These are phyloP conservation scores for Trichophyton schoenleinii DNA, from an alignment of 2,329 filamentous ascomycete species.

Conservation along the genomic window DNA sequence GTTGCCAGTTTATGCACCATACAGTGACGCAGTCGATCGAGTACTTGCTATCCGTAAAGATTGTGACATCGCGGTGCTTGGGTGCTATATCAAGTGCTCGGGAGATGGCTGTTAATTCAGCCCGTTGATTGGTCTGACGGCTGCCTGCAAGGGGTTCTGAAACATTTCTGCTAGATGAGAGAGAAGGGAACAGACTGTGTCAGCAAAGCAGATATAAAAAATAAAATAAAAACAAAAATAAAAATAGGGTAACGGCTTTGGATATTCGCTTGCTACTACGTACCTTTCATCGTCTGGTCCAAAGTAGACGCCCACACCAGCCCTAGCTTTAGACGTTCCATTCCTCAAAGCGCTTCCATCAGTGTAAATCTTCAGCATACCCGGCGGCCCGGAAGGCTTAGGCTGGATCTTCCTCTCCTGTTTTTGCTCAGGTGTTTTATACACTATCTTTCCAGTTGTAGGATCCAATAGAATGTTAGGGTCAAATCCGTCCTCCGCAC, in stretches of 20 bases:
- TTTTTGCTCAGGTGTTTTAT: slow-evolving; percentile 42
- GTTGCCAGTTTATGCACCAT: slow-evolving; percentile 70
- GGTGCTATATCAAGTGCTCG: slow-evolving; percentile 69
- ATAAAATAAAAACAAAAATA: not conserved
- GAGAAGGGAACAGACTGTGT: slow-evolving; percentile 14
- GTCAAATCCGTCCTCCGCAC: slow-evolving; percentile 51
- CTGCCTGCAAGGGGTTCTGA: slow-evolving; percentile 63
- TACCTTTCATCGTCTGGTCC: slow-evolving; percentile 46
- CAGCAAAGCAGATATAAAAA: slow-evolving; percentile 13
- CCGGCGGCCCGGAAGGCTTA: slow-evolving; percentile 32
- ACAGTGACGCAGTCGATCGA: slow-evolving; percentile 76
- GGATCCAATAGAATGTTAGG: slow-evolving; percentile 44
- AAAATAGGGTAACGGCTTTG: slow-evolving; percentile 5
- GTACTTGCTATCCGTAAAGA: slow-evolving; percentile 83
- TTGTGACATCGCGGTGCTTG: slow-evolving; percentile 54
- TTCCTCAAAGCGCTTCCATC: slow-evolving; percentile 52
- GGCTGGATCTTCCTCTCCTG: slow-evolving; percentile 34
- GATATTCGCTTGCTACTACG: slow-evolving; percentile 15
- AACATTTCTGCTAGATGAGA: slow-evolving; percentile 44
- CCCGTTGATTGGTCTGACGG: slow-evolving; percentile 84
- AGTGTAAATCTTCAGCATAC: slow-evolving; percentile 49
- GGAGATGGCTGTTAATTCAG: slow-evolving; percentile 80
- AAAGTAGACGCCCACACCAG: slow-evolving; percentile 54
- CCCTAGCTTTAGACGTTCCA: slow-evolving; percentile 42
- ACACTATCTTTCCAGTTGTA: slow-evolving; percentile 41